Percentiles rank a stretch among this genome's conserved stretches.
Conservation (phyloP, 805 yeast genomes). For the Priceomyces medius region DNA sequence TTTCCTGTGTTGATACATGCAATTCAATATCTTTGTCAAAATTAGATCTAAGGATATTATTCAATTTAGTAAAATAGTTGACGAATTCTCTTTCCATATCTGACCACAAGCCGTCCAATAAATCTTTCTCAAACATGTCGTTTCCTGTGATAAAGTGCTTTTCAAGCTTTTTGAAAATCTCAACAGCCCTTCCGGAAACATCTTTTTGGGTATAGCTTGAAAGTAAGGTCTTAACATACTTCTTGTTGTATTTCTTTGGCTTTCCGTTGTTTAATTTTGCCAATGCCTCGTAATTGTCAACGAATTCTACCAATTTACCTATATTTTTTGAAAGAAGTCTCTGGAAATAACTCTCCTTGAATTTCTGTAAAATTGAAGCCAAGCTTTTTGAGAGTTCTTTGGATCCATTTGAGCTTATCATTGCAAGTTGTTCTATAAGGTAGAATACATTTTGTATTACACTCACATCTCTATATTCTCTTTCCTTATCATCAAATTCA, state of each 20-base stretch:
- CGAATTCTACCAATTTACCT: constrained; percentile 67
- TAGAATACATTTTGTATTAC: constrained; percentile 39
- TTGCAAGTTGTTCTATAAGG: constrained; percentile 32
- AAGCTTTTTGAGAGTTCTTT: constrained; percentile 23
- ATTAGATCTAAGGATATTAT: constrained; percentile 49
- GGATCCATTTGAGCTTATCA: constrained; percentile 22
- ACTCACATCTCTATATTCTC: constrained; percentile 39
- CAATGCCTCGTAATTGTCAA: constrained; percentile 59
- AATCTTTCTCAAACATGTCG: constrained; percentile 48
- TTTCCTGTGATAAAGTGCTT: constrained; percentile 47
- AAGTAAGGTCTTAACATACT: constrained; percentile 57
- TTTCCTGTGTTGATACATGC: constrained; percentile 53
- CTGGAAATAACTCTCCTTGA: constrained; percentile 33
- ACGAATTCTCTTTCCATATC: constrained; percentile 66
- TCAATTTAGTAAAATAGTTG: constrained; percentile 53
- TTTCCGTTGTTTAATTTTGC: constrained; percentile 49
- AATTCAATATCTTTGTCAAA: constrained; percentile 55
- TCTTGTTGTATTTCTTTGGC: constrained; percentile 63
- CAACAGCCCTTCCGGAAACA: constrained; percentile 51
- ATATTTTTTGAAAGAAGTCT: constrained; percentile 45
- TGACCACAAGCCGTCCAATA: constrained; percentile 66
- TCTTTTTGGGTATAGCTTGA: constrained; percentile 58
- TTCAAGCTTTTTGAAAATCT: constrained; percentile 55
- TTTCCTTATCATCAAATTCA: constrained; percentile 44
- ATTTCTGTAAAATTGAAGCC: constrained; percentile 25